These are phyloP conservation scores for Gonium pectorale DNA, from an alignment of 139 green algal species.

Conservation along the genomic window DNA sequence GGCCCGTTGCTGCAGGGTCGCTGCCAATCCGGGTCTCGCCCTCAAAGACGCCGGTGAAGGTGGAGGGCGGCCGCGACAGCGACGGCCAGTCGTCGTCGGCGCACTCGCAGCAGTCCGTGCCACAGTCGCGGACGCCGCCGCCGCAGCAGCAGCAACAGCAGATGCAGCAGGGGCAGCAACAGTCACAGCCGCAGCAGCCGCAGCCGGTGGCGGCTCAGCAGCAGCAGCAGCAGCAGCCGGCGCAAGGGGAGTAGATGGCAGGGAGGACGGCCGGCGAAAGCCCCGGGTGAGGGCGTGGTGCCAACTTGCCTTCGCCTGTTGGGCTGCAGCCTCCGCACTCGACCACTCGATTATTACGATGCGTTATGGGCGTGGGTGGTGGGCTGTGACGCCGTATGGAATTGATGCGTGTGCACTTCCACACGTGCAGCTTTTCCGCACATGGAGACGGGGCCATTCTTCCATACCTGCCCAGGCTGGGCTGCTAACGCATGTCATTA, in stretches of 20 bases:
- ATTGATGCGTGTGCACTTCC: no score
- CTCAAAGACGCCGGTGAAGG: slow-evolving; percentile 90
- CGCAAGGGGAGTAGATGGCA: neutral
- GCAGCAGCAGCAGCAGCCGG: slow-evolving; percentile 16
- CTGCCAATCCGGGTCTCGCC: slow-evolving; percentile 86
- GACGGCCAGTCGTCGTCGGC: slow-evolving; percentile 22
- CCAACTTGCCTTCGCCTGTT: no score
- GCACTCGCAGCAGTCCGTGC: slow-evolving; percentile 12
- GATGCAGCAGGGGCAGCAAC: neutral
- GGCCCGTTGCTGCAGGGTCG: slow-evolving; percentile 55
- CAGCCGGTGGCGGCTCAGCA: neutral
- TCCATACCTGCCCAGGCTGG: no score
- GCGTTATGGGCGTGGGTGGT: no score
- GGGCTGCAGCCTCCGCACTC: no score
- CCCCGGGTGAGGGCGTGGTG: no score
- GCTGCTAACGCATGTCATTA: no score
- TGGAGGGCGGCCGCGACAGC: slow-evolving; percentile 33
- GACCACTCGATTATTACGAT: no score
- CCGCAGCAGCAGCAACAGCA: slow-evolving; percentile 20
- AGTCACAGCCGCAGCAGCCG: neutral
- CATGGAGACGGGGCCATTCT: no score
- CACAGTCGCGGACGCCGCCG: neutral
- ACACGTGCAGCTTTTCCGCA: no score
- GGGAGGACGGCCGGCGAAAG: no score
- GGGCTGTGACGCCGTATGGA: no score